phyloP scores from a whole-genome alignment of 768 basidiomycete species.

The Mycena filopes region DNA sequence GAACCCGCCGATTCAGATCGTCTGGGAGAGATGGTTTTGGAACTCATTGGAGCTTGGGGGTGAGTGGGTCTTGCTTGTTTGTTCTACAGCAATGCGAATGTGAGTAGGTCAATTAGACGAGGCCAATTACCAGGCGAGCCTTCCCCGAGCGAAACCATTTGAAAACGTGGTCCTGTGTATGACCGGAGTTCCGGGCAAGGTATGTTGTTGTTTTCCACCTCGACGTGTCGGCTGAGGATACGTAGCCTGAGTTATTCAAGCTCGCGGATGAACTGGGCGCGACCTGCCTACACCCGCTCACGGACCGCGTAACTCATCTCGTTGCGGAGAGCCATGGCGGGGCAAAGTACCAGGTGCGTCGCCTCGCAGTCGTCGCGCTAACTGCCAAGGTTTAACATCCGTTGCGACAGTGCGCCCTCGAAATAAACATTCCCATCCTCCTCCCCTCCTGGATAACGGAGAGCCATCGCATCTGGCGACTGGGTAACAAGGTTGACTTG shows the following conservation, averaged over 20 bases:
- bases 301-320: constrained; percentile 88
- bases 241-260: constrained; percentile 75
- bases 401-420: constrained; percentile 79
- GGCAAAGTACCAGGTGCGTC: constrained; percentile 80
- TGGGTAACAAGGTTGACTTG: constrained; percentile 82
- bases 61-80: constrained; percentile 62
- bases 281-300: constrained; percentile 72
- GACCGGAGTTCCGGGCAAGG: constrained; percentile 83
- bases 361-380: not conserved
- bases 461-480: constrained; percentile 77
- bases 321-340: constrained; percentile 82
- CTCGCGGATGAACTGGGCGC: constrained; percentile 88
- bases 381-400: too few relatives aligned
- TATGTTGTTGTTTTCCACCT: constrained; percentile 43
- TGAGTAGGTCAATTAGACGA: constrained; percentile 73
- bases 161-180: constrained; percentile 74
- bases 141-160: constrained; percentile 76
- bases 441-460: constrained; percentile 83
- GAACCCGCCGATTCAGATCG: constrained; percentile 66
- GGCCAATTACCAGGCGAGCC: constrained; percentile 63
- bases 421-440: constrained; percentile 83
- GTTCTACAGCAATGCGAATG: constrained; percentile 16
- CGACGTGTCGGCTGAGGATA: constrained; percentile 9
- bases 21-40: constrained; percentile 99
- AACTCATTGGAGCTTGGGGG: constrained; percentile 83